Evolutionary conservation across 768 basidiomycete genomes (phyloP), one percentile per base, ranked within the genome.

Genomic region (Brasilioporus rufonigricans): DNA sequence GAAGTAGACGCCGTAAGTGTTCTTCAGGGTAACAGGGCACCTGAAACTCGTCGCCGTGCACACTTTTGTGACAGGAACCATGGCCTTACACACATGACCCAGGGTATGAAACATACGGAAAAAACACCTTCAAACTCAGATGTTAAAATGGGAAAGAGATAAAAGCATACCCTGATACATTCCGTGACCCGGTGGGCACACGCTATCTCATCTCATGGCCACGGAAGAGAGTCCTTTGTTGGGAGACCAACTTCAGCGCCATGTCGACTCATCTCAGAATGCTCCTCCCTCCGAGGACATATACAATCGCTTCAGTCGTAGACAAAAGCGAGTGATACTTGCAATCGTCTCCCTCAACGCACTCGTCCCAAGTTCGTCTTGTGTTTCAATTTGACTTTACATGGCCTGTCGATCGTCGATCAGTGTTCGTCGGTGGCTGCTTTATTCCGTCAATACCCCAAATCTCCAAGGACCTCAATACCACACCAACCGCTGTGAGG

Each of bases 381-480:
- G 5, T 35, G 29, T 49, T 33, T 46, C 14, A 11, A 19, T 48
- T 36, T 44, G 2, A 24, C 27, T 40, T 33, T 32, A 49, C 13
- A 9, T 33, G 27, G 43, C 38, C 27, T 39, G n/a, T 58, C 29
- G 26, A 49, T 19, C 29, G 9, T 48, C 23, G 14, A 38, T 0
- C 50, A 91, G 89, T 86, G 32, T 84, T 92, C 56, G 82, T 87
- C 0, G 73, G 82, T 10, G 84, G 81, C 0, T 81, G 81, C 2
- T 91, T 91, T 64, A 77, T 89, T 4, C 89, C 89, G 0, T 83
- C 84, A 0, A 86, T 92, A 52, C 87, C 89, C 0, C 79, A 87
- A 48, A 84, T 93, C 44, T 82, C 89, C 11, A 70, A 69, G 27
- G 89, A 93, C 55, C 68, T 93, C 12, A 44, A 79, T 24, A 75